Base-by-base conservation (phyloP, 352 stramenopile genomes). In the Phytophthora pinifolia region DNA sequence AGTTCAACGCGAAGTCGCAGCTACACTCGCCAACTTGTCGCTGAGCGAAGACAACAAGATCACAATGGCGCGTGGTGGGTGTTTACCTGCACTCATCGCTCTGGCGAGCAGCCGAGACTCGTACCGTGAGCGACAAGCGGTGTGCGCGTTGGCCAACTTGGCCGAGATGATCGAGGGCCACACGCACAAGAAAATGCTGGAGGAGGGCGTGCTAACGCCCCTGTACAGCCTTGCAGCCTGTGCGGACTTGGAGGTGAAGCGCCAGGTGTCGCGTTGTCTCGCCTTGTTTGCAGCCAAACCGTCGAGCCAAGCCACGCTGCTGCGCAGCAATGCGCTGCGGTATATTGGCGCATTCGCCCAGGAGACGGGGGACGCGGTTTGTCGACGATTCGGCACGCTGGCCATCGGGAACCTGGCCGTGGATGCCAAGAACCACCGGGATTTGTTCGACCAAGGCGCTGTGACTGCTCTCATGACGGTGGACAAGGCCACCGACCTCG, bases 1-100 rank as follows among this genome's bases (percentile, higher is more conserved):
- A 63, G 88, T 97, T n/a, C 90, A 98, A 65, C 79, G 94, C 18
- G 96, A 99, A 60, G 94, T 96, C 31, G 91, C 93, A 12, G 92
- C 94, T n/a, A 97, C 94, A 15, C 69, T 99, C 1, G 92, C 84
- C 37, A 98, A 98, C 58, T 64, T 99, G 44, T 96, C 96, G 9
- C 64, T 98, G n/a, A 95, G 86, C 53, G 86, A 98, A 59, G 91
- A 97, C 47, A 98, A 98, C 80, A 98, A 98, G 77, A 90, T 98
- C 46, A 92, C 90, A 8, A 97, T 98, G 80, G 86, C 90, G 8
- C 91, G 96, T 37, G 92, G 90, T 6, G 96, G 96, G n/a, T 97
- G 91, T 32, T 54, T 98, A 14, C 88, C 94, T 15, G 88, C 92
- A 15, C 73, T 99, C 3, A 79, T 98, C 29, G 84, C 83, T 25